Conservation (phyloP, 2,329 filamentous ascomycete genomes). For the Pleochaeta shiraiana region DNA sequence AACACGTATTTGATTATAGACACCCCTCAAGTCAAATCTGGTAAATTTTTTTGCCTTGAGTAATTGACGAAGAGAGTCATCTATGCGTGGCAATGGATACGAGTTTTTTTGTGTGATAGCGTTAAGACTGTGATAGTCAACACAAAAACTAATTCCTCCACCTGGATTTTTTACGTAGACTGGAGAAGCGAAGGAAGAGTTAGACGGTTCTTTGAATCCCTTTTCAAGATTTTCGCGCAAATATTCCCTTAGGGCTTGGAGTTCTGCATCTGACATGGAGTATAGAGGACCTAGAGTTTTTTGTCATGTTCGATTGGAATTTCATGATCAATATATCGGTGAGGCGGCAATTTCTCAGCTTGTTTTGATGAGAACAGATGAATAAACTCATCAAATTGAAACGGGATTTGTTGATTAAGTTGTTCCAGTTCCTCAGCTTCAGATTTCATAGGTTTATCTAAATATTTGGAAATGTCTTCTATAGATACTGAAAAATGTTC, state of each 20-base stretch:
- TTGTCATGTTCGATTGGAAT: neutral
- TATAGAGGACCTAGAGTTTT: neutral
- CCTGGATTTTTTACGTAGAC: neutral
- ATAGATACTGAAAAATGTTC: neutral
- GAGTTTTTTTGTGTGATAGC: neutral
- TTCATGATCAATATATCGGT: neutral
- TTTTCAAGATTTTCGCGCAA: constrained; percentile 4
- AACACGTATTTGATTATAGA: constrained; percentile 3
- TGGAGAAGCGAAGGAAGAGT: neutral
- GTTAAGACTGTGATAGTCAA: neutral
- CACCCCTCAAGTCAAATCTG: neutral
- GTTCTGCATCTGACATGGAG: neutral
- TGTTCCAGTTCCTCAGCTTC: neutral
- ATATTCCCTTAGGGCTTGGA: neutral
- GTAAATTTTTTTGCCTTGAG: neutral
- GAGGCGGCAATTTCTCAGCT: neutral
- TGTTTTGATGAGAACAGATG: neutral
- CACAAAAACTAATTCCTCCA: neutral
- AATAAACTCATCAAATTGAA: neutral
- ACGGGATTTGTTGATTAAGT: neutral
- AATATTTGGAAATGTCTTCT: neutral
- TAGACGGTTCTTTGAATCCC: constrained; percentile 3
- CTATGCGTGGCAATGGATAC: neutral
- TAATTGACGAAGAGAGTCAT: neutral
- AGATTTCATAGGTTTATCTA: neutral